Conservation (phyloP, 495 filamentous ascomycete genomes). For the Penicillium subrubescens region DNA sequence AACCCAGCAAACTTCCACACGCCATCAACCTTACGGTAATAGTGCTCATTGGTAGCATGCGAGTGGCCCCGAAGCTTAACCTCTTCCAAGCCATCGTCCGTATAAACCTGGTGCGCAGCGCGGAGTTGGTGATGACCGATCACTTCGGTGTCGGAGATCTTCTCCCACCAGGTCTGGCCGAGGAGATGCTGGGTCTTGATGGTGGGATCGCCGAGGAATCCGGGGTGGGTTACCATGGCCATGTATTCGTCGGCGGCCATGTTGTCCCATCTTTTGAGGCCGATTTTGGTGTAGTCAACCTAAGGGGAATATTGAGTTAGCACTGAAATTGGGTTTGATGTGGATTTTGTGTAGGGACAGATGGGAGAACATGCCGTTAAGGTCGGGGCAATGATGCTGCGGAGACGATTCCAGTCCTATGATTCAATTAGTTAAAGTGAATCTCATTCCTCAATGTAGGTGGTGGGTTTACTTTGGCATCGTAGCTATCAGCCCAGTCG, state of each 20-base stretch:
- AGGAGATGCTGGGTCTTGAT: conserved; percentile 79
- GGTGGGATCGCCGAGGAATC: conserved; percentile 69
- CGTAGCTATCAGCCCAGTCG: conserved; percentile 85
- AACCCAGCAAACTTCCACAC: conserved; percentile 84
- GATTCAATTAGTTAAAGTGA: neutral
- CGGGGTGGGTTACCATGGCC: conserved; percentile 64
- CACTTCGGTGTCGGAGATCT: conserved; percentile 65
- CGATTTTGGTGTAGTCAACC: conserved; percentile 76
- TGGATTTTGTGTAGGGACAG: neutral
- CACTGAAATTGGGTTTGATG: neutral
- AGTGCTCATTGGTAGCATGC: conserved; percentile 71
- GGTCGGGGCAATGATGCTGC: conserved; percentile 71
- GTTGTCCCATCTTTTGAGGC: conserved; percentile 68
- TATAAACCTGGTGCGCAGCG: conserved; percentile 62
- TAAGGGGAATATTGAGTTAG: conserved; percentile 13
- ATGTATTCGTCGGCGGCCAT: conserved; percentile 75
- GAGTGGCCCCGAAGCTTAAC: conserved; percentile 55
- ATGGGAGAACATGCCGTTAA: conserved; percentile 47
- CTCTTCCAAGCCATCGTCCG: conserved; percentile 23
- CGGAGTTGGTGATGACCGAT: conserved; percentile 77
- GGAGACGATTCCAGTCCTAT: conserved; percentile 70
- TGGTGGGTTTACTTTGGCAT: conserved; percentile 54
- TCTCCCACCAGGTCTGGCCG: conserved; percentile 72
- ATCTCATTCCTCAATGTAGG: neutral
- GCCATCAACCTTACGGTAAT: conserved; percentile 72